Evolutionary conservation across 306 rosid genomes (phyloP).

Genomic region (Phaseolus lunatus): DNA sequence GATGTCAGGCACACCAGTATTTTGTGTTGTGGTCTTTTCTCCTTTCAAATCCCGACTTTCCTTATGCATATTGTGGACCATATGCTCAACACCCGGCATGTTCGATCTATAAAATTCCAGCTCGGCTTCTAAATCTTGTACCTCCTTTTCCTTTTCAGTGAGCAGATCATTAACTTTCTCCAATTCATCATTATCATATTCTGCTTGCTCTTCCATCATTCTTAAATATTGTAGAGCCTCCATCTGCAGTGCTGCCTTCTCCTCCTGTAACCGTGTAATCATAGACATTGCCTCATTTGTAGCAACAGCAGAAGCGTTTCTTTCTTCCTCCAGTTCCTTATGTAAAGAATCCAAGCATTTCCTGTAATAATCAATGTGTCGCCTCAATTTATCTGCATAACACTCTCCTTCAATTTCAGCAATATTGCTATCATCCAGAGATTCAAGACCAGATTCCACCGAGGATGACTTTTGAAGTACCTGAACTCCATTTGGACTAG

Average conservation of each 20-base stretch:
- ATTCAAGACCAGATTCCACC: conserved; percentile 65
- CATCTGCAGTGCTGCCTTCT: conserved; percentile 89
- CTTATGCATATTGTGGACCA: conserved; percentile 30
- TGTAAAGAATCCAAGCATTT: conserved; percentile 62
- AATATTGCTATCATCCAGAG: conserved; percentile 58
- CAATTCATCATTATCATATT: conserved; percentile 82
- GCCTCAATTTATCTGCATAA: conserved; percentile 56
- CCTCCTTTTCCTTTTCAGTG: conserved; percentile 77
- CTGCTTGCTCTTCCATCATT: conserved; percentile 99
- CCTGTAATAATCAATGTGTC: conserved; percentile 64
- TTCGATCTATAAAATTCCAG: conserved; percentile 63
- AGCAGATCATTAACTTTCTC: conserved; percentile 80
- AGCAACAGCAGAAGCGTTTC: conserved; percentile 82
- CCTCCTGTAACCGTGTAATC: conserved; percentile 95
- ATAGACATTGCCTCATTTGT: conserved; percentile 92
- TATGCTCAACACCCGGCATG: conserved; percentile 44
- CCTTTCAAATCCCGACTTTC: conserved; percentile 47
- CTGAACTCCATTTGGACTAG: conserved; percentile 43
- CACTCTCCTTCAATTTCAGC: conserved; percentile 79
- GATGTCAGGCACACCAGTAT: conserved; percentile 34
- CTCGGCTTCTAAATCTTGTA: conserved; percentile 88
- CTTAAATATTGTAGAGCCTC: conserved; percentile 89
- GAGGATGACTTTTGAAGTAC: conserved; percentile 55
- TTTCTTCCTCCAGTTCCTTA: conserved; percentile 85
- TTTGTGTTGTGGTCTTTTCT: conserved; percentile 45